Evolutionary conservation across 805 yeast genomes (phyloP), one percentile per base, ranked within the genome.

Genomic region (Zygosaccharomyces bailii): DNA sequence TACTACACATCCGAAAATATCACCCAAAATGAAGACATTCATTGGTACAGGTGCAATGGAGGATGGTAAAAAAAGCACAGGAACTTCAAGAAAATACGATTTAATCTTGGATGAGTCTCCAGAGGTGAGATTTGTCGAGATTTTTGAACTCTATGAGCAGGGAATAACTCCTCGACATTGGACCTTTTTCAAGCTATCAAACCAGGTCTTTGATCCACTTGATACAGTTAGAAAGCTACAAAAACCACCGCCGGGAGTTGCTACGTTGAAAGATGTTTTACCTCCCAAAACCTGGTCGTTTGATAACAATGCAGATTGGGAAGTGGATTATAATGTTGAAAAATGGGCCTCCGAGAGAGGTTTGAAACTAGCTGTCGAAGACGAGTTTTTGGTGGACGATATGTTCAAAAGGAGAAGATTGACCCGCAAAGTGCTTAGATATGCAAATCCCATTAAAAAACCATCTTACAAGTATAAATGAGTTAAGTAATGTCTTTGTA

Each of bases 271-370:
- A 2, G 78, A 79, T 17, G 77, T 89, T 1, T 53, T 58, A 20
- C 82, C 95, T 1, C 96, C 96, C 1, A 56, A 56, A 8, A 81
- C 80, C 10, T 89, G 96, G 96, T 70, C 72, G 46, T 89, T 80
- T 60, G 82, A 78, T 46, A 65, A 66, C 20, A 76, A 74, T 20
- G 73, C 75, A 34, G 68, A 69, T 8, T 89, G 96, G 96, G 65
- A 63, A 39, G 67, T 81, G 10, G 96, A 88, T 55, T 53, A 56
- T 11, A 61, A 76, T 33, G 80, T 83, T 0, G 51, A 46, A 1
- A 55, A 54, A 2, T 86, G 91, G 82, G 68, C 79, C 4, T 38
- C 51, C 0, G 76, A 72, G 19, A 68, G 82, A 25, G 71, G 71
- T 1, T 55, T 76, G 9, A 34, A 43, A 9, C 20, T 57, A 51